Conservation (phyloP, 2,329 filamentous ascomycete species). For the Zymoseptoria pseudotritici region DNA sequence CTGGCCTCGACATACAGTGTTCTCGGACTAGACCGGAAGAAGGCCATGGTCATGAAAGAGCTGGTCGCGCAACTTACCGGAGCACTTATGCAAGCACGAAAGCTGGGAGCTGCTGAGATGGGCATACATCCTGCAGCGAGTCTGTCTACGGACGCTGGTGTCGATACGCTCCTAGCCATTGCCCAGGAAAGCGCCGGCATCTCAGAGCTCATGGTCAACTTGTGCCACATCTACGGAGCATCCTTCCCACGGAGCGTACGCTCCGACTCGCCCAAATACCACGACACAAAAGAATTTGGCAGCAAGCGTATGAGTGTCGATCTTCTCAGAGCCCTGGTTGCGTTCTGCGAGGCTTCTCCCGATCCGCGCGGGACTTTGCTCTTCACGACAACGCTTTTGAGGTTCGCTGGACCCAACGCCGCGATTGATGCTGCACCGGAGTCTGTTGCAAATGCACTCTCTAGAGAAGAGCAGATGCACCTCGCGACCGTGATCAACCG, state of each 20-base stretch:
- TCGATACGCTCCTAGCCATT: constrained; percentile 12
- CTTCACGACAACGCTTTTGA: constrained; percentile 76
- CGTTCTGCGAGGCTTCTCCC: constrained; percentile 86
- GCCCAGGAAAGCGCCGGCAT: constrained; percentile 21
- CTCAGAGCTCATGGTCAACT: constrained; percentile 19
- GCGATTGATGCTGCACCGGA: constrained; percentile 20
- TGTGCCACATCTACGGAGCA: constrained; percentile 23
- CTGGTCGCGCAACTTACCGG: constrained; percentile 75
- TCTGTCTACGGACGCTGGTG: constrained; percentile 60
- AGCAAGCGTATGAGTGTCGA: constrained; percentile 76
- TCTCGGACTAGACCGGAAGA: constrained; percentile 77
- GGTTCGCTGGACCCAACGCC: constrained; percentile 61
- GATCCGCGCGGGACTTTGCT: constrained; percentile 85
- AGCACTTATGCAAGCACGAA: constrained; percentile 82
- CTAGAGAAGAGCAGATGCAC: constrained; percentile 71
- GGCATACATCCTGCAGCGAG: constrained; percentile 91
- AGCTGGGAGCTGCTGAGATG: constrained; percentile 88
- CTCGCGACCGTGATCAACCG: constrained; percentile 80
- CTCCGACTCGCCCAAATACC: constrained; percentile 4
- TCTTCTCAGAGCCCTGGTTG: constrained; percentile 80
- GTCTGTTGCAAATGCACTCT: constrained; percentile 8
- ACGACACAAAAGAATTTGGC: constrained; percentile 50
- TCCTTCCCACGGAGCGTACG: constrained; percentile 7
- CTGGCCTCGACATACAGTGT: constrained; percentile 78
- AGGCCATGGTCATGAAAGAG: constrained; percentile 81